A percentile compares a stretch with the other conserved stretches of the same genome.
Conservation (phyloP, 768 basidiomycete genomes). For the Sistotremastrum suecicum region DNA sequence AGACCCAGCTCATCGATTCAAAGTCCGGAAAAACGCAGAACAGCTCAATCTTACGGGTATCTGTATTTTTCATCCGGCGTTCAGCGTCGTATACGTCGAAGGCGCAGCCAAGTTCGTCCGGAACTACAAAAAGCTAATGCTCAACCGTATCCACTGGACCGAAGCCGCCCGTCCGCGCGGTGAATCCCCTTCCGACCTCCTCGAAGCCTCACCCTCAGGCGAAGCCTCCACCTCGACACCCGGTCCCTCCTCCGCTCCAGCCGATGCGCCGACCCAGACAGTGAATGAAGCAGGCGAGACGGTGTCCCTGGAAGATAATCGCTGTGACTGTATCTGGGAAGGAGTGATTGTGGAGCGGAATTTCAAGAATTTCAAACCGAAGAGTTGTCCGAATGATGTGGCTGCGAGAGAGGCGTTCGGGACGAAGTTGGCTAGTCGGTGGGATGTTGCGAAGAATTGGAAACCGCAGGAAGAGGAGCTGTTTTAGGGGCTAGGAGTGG, state of each 20-base stretch:
- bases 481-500: too few relatives aligned
- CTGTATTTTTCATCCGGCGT: slow-evolving; percentile 80
- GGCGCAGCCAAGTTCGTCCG: slow-evolving; percentile 77
- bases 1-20: slow-evolving; percentile 92
- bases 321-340: slow-evolving; percentile 88
- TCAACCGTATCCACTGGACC: slow-evolving; percentile 86
- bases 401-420: slow-evolving; percentile 81
- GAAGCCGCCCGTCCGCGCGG: slow-evolving; percentile 73
- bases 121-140: slow-evolving; percentile 78
- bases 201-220: slow-evolving; percentile 32
- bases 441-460: slow-evolving; percentile 92
- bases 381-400: slow-evolving; percentile 70
- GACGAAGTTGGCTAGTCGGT: slow-evolving; percentile 73
- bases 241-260: neutral
- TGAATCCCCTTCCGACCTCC: slow-evolving; percentile 55
- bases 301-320: slow-evolving; percentile 73
- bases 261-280: slow-evolving; percentile 4
- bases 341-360: slow-evolving; percentile 72
- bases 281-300: slow-evolving; percentile 17
- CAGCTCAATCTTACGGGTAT: slow-evolving; percentile 79
- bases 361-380: slow-evolving; percentile 70
- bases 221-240: slow-evolving; percentile 10
- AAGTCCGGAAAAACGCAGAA: slow-evolving; percentile 93
- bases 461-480: slow-evolving; percentile 69
- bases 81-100: slow-evolving; percentile 88